These are phyloP conservation scores for Penicillium paradoxum DNA, from an alignment of 495 filamentous ascomycete species.

Conservation along the genomic window DNA sequence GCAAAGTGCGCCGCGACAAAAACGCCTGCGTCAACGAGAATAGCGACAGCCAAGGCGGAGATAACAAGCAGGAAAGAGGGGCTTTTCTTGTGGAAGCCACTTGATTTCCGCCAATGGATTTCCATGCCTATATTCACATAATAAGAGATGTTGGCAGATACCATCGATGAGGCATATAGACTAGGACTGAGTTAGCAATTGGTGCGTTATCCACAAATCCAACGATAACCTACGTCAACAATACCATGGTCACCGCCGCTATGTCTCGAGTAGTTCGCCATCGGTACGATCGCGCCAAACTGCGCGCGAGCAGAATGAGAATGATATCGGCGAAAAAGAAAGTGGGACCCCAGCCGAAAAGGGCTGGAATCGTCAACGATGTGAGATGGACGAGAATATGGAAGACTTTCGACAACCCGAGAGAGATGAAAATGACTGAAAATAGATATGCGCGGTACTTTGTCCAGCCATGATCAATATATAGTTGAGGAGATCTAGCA, in stretches of 20 bases:
- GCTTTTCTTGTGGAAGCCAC: neutral
- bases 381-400: constrained; percentile 19
- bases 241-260: constrained; percentile 4
- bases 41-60: constrained; percentile 2
- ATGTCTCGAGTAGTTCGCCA: constrained; percentile 1
- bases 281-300: constrained; percentile 9
- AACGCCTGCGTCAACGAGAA: constrained; percentile 3
- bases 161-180: constrained; percentile 3
- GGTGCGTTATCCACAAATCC: neutral
- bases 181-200: constrained; percentile 2
- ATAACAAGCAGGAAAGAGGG: constrained; percentile 1
- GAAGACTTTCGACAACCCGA: constrained; percentile 20
- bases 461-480: constrained; percentile 10
- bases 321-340: constrained; percentile 26
- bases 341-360: constrained; percentile 20
- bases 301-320: constrained; percentile 15
- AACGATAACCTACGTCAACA: constrained; percentile 9
- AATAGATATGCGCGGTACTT: constrained; percentile 15
- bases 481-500: constrained; percentile 7
- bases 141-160: constrained; percentile 13
- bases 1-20: constrained; percentile 9
- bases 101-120: constrained; percentile 13
- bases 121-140: constrained; percentile 12
- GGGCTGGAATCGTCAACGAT: constrained; percentile 4
- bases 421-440: constrained; percentile 17